Percentiles rank a stretch among this genome's conserved stretches.
Conservation (phyloP, 768 basidiomycete species). For the Mycena galericulata region DNA sequence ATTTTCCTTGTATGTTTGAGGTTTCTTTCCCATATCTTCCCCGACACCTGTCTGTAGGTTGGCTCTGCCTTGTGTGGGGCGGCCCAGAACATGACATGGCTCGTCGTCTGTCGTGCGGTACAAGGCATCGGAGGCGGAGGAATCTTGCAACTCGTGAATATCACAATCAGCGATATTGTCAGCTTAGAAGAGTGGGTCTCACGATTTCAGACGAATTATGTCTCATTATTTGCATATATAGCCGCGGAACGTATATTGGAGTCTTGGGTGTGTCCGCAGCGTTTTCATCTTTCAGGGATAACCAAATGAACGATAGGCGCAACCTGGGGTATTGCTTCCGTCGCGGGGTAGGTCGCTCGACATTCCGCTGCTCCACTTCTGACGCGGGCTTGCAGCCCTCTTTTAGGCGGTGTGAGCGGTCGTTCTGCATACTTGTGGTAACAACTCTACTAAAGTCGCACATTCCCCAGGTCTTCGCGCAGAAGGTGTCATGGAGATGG, state of each 20-base stretch:
- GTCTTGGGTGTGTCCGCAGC: slow-evolving; percentile 56
- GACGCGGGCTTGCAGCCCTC: no score
- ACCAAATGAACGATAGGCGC: slow-evolving; percentile 46
- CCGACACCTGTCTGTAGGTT: slow-evolving; percentile 54
- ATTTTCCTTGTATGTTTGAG: slow-evolving; percentile 70
- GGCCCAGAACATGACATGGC: slow-evolving; percentile 82
- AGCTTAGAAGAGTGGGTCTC: slow-evolving; percentile 75
- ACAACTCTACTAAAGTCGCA: neutral
- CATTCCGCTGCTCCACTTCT: slow-evolving; percentile 54
- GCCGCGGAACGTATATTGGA: slow-evolving; percentile 84
- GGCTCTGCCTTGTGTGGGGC: slow-evolving; percentile 87
- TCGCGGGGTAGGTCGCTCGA: slow-evolving; percentile 42
- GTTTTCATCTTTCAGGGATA: neutral
- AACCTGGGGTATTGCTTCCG: slow-evolving; percentile 77
- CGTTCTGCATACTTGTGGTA: neutral
- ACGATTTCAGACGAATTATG: neutral
- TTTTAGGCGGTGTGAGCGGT: slow-evolving; percentile 80
- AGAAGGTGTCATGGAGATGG: slow-evolving; percentile 88
- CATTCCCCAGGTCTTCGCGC: slow-evolving; percentile 80
- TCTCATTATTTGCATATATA: slow-evolving; percentile 42
- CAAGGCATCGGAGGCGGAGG: slow-evolving; percentile 90
- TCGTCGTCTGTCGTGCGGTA: slow-evolving; percentile 80
- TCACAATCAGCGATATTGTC: slow-evolving; percentile 87
- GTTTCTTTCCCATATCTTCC: neutral
- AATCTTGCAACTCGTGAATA: slow-evolving; percentile 81